Evolutionary conservation across 495 filamentous ascomycete species (phyloP).

Genomic region (Neurospora tetraspora): DNA sequence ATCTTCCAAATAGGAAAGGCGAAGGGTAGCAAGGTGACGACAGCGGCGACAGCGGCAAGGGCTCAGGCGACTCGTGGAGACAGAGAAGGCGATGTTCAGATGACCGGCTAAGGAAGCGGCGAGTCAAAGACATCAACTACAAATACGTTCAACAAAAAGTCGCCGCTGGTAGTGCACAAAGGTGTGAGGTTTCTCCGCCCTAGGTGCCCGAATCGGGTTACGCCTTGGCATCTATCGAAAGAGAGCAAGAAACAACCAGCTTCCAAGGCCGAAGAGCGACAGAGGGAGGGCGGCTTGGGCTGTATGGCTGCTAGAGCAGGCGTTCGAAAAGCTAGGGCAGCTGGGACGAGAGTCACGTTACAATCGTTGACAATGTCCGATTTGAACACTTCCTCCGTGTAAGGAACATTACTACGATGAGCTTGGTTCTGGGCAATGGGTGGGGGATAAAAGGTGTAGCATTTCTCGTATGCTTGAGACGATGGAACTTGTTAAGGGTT

Average conservation of each 20-base stretch:
- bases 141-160: background rate
- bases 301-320: background rate
- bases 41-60: background rate
- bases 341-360: background rate
- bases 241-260: background rate
- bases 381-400: background rate
- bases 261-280: background rate
- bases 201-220: background rate
- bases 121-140: background rate
- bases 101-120: background rate
- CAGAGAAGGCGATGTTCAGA: background rate
- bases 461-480: background rate
- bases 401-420: background rate
- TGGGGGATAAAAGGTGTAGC: background rate
- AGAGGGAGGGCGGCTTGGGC: background rate
- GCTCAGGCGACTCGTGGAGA: background rate
- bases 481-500: background rate
- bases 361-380: background rate
- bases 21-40: background rate
- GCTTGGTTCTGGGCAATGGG: background rate
- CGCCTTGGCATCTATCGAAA: background rate
- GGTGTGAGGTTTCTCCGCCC: background rate
- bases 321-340: background rate
- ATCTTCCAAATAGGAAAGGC: slow-evolving; percentile 12
- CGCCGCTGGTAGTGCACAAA: background rate